Percentiles rank a stretch among this genome's conserved stretches.
phyloP scores from a whole-genome alignment of 805 yeast species.

The Candida jianshihensis region DNA sequence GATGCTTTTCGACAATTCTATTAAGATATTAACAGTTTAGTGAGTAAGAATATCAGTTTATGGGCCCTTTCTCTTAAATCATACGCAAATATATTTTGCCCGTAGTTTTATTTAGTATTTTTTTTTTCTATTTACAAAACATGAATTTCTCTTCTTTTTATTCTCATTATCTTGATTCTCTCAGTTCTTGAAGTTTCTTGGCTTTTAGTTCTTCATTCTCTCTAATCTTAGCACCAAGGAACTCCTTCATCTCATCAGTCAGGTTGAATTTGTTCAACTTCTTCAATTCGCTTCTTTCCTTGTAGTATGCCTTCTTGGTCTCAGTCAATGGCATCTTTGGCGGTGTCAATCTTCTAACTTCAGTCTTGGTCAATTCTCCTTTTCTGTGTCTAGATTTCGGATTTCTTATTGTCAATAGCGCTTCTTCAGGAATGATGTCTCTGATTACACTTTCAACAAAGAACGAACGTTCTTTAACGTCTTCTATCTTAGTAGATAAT shows the following conservation, averaged over 20 bases:
- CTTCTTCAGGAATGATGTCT: conserved; percentile 63
- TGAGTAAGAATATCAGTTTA: no score
- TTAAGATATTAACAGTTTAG: no score
- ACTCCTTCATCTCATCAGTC: conserved; percentile 48
- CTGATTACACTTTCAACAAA: conserved; percentile 61
- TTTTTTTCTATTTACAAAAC: not conserved
- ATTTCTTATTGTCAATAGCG: conserved; percentile 65
- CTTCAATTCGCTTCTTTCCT: conserved; percentile 44
- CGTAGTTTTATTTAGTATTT: no score
- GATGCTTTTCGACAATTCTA: no score
- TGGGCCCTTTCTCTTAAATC: no score
- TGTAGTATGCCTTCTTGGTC: conserved; percentile 52
- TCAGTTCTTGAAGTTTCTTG: conserved; percentile 15
- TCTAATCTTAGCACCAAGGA: conserved; percentile 40
- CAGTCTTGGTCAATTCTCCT: conserved; percentile 54
- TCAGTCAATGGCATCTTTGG: conserved; percentile 75
- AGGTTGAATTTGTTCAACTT: conserved; percentile 30
- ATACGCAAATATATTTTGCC: no score
- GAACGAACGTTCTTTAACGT: conserved; percentile 65
- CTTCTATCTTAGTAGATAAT: conserved; percentile 48
- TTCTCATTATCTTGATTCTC: not conserved
- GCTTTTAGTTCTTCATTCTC: conserved; percentile 17
- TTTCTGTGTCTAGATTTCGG: conserved; percentile 64
- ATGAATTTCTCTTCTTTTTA: no score
- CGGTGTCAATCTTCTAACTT: conserved; percentile 51